Evolutionary conservation across 2,329 filamentous ascomycete species (phyloP).

Genomic region (Lachnellula arida): DNA sequence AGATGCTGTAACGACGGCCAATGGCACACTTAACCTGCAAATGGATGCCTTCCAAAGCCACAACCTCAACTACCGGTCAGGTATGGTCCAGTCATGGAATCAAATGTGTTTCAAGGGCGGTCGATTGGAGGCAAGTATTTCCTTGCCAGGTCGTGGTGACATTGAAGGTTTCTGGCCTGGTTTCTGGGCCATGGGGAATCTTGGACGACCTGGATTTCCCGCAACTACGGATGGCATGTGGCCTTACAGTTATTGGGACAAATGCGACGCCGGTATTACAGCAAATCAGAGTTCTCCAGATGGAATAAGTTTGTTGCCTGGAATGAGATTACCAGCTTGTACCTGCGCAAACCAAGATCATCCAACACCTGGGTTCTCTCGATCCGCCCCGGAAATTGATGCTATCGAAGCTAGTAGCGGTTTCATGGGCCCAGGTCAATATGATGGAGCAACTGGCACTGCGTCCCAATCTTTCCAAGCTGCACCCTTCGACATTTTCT

Average conservation of each 20-base stretch:
- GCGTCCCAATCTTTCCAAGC: slow-evolving; percentile 64
- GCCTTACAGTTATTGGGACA: slow-evolving; percentile 68
- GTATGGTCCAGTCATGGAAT: slow-evolving; percentile 74
- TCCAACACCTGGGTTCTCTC: slow-evolving; percentile 58
- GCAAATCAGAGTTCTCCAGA: slow-evolving; percentile 65
- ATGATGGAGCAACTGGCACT: slow-evolving; percentile 49
- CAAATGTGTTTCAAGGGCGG: slow-evolving; percentile 69
- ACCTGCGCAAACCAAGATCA: slow-evolving; percentile 62
- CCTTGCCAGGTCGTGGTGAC: slow-evolving; percentile 62
- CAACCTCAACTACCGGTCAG: slow-evolving; percentile 61
- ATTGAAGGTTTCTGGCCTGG: slow-evolving; percentile 69
- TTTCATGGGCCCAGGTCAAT: slow-evolving; percentile 36
- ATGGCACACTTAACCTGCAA: slow-evolving; percentile 58
- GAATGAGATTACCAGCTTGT: slow-evolving; percentile 66
- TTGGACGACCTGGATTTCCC: slow-evolving; percentile 63
- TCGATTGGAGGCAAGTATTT: slow-evolving; percentile 64
- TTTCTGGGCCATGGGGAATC: slow-evolving; percentile 72
- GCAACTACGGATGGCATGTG: slow-evolving; percentile 68
- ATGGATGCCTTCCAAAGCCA: slow-evolving; percentile 64
- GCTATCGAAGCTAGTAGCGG: slow-evolving; percentile 60
- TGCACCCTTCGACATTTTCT: slow-evolving; percentile 67
- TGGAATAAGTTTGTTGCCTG: slow-evolving; percentile 62
- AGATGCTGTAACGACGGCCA: slow-evolving; percentile 57
- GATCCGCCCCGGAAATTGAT: slow-evolving; percentile 68
- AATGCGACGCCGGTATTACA: slow-evolving; percentile 67